Evolutionary conservation across 495 filamentous ascomycete genomes (phyloP).

Genomic region (Astrocystis sublimbata): DNA sequence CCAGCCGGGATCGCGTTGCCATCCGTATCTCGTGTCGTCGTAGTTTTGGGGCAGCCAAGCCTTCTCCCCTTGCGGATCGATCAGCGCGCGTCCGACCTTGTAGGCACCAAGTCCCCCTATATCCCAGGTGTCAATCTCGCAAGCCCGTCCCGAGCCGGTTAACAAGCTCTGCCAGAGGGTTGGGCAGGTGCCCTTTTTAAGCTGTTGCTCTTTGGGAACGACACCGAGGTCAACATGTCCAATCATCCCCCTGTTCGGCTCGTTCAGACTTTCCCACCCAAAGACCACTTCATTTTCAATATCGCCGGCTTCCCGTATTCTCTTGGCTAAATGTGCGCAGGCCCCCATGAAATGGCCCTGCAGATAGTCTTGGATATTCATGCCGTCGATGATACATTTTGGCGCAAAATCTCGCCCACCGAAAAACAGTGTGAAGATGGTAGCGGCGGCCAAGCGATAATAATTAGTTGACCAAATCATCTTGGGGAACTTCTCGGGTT

Average conservation of each 20-base stretch:
- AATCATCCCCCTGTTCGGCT: conserved; percentile 87
- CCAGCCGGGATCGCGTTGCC: conserved; percentile 85
- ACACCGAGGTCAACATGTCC: conserved; percentile 80
- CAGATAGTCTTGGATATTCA: conserved; percentile 96
- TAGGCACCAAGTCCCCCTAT: conserved; percentile 92
- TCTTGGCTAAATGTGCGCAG: conserved; percentile 73
- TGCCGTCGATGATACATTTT: conserved; percentile 89
- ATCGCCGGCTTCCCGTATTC: conserved; percentile 88
- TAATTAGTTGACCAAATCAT: conserved; percentile 99
- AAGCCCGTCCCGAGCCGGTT: conserved; percentile 83
- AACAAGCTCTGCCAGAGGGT: conserved; percentile 95
- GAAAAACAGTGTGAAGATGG: conserved; percentile 94
- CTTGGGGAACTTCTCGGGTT: conserved; percentile 86
- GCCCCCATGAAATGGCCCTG: conserved; percentile 84
- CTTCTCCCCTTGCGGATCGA: conserved; percentile 83
- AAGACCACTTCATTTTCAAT: conserved; percentile 86
- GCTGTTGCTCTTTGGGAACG: conserved; percentile 83
- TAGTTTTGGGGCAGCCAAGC: conserved; percentile 81
- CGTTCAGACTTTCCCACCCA: conserved; percentile 94
- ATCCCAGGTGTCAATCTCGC: conserved; percentile 87
- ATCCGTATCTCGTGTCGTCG: conserved; percentile 86
- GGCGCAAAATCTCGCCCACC: conserved; percentile 92
- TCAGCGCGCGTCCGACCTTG: conserved; percentile 76
- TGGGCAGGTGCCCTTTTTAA: conserved; percentile 90
- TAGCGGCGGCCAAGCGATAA: conserved; percentile 78